Evolutionary conservation across 352 stramenopile species (phyloP).

Genomic region (Pythium dissimile): DNA sequence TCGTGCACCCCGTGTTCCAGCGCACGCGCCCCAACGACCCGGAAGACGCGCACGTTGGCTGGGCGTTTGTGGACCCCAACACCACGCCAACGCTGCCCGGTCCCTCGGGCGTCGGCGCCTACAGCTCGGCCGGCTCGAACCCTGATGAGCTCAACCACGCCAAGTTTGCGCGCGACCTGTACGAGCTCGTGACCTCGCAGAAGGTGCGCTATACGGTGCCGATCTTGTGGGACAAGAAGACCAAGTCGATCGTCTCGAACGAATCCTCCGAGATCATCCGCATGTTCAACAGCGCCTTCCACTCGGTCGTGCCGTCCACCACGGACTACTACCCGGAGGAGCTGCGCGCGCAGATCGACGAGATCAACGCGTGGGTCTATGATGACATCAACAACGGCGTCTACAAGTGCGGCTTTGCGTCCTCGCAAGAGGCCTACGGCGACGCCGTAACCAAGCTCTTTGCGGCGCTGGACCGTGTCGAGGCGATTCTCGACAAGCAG

Average conservation of each 20-base stretch:
- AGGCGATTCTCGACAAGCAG: constrained; percentile 62
- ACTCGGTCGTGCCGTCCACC: constrained; percentile 61
- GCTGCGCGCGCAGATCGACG: constrained; percentile 82
- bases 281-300: constrained; percentile 87
- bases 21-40: constrained; percentile 68
- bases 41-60: constrained; percentile 69
- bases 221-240: constrained; percentile 89
- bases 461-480: constrained; percentile 60
- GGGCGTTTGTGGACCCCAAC: constrained; percentile 71
- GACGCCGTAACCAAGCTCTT: constrained; percentile 71
- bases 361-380: constrained; percentile 91
- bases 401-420: constrained; percentile 92
- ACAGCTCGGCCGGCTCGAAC: constrained; percentile 62
- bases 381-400: constrained; percentile 91
- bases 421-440: constrained; percentile 87
- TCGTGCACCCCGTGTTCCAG: constrained; percentile 89
- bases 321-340: constrained; percentile 80
- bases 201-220: constrained; percentile 88
- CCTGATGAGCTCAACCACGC: constrained; percentile 65
- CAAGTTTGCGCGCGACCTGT: constrained; percentile 71
- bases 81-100: constrained; percentile 59
- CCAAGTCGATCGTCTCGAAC: constrained; percentile 92
- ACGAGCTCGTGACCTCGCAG: constrained; percentile 70
- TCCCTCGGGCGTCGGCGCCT: constrained; percentile 58
- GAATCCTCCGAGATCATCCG: constrained; percentile 93